Evolutionary conservation across 2,329 filamentous ascomycete genomes (phyloP).

Genomic region (Akanthomyces muscarius): DNA sequence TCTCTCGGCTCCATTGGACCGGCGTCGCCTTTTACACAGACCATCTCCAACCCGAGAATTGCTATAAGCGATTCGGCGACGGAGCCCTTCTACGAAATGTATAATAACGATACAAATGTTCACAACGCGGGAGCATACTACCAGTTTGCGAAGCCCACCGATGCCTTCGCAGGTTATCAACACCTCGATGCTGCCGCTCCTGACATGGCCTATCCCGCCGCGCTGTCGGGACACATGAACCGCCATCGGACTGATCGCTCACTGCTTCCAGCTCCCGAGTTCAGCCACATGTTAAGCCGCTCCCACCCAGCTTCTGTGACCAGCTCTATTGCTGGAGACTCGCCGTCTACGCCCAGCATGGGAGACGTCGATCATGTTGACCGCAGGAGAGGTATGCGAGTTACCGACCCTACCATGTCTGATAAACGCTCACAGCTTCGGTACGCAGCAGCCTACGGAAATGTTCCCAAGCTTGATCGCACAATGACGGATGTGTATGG

Average conservation of each 20-base stretch:
- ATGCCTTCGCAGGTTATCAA: constrained; percentile 41
- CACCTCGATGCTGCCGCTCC: constrained; percentile 35
- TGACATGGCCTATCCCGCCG: constrained; percentile 38
- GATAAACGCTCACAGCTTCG: constrained; percentile 57
- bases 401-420: neutral
- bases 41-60: constrained; percentile 55
- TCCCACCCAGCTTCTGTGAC: constrained; percentile 55
- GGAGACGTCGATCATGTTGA: constrained; percentile 47
- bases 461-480: constrained; percentile 72
- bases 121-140: constrained; percentile 39
- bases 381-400: constrained; percentile 52
- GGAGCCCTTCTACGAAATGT: constrained; percentile 44
- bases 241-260: constrained; percentile 39
- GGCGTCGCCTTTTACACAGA: constrained; percentile 53
- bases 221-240: constrained; percentile 34
- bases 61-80: constrained; percentile 46
- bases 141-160: constrained; percentile 44
- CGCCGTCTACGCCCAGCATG: constrained; percentile 53
- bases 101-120: constrained; percentile 24
- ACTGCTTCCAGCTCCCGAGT: constrained; percentile 44
- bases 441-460: constrained; percentile 52
- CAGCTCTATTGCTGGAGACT: constrained; percentile 55
- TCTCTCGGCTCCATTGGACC: constrained; percentile 59
- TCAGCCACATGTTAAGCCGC: constrained; percentile 36
- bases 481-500: constrained; percentile 82